Conservation (phyloP, 495 filamentous ascomycete genomes). For the Aspergillus conjunctus region DNA sequence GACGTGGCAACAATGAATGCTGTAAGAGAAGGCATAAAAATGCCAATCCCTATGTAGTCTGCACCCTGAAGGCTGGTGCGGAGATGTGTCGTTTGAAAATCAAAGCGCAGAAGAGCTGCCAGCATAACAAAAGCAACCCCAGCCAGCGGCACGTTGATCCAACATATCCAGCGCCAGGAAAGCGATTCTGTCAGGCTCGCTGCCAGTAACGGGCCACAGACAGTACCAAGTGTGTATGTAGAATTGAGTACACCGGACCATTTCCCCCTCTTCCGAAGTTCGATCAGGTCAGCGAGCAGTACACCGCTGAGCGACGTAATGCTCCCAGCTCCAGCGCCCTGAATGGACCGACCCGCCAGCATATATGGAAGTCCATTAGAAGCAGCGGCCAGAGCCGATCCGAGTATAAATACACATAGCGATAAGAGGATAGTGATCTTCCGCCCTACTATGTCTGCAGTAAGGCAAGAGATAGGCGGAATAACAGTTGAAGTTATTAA, state of each 20-base stretch:
- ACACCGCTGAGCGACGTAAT: not conserved
- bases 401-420: not conserved
- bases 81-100: not conserved
- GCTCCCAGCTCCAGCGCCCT: not conserved
- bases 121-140: not conserved
- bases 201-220: not conserved
- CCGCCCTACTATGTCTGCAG: not conserved
- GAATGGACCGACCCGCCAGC: not conserved
- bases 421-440: not conserved
- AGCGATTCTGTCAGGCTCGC: not conserved
- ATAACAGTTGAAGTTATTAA: not conserved
- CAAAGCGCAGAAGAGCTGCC: not conserved
- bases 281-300: not conserved
- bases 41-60: not conserved
- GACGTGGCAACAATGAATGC: not conserved
- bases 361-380: not conserved
- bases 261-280: not conserved
- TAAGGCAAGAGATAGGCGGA: not conserved
- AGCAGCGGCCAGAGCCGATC: not conserved
- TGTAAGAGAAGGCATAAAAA: not conserved
- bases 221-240: not conserved
- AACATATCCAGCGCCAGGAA: constrained; percentile 1
- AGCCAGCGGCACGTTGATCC: not conserved
- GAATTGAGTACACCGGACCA: not conserved
- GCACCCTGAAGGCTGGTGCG: not conserved